phyloP scores from a whole-genome alignment of 2,329 filamentous ascomycete species.

The Pseudogymnoascus sp. region DNA sequence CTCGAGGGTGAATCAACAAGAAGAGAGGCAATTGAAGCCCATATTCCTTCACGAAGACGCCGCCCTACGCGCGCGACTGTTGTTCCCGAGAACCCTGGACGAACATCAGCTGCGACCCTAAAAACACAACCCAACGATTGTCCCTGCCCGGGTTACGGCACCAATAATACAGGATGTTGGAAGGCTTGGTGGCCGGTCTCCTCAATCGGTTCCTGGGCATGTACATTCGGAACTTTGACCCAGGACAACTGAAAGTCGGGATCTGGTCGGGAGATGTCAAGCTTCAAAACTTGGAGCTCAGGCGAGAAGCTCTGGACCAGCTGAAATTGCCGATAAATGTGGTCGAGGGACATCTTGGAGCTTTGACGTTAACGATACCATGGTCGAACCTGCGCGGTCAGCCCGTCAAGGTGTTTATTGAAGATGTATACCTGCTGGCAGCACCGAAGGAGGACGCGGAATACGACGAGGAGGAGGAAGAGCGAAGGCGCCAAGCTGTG shows the following conservation, averaged over 20 bases:
- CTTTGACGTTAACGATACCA: constrained; percentile 86
- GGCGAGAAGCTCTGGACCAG: constrained; percentile 92
- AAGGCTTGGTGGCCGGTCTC: constrained; percentile 92
- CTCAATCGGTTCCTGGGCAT: constrained; percentile 99
- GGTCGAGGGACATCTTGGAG: constrained; percentile 85
- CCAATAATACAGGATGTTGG: constrained; percentile 69
- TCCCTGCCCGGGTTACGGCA: constrained; percentile 70
- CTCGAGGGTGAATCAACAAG: background rate
- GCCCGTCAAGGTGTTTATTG: constrained; percentile 88
- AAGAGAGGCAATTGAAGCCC: background rate
- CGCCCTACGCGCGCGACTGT: background rate
- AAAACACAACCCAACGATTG: constrained; percentile 4
- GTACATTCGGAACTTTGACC: constrained; percentile 99
- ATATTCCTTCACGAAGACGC: background rate
- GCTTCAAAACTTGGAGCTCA: constrained; percentile 83
- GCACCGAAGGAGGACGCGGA: constrained; percentile 93
- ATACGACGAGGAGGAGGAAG: constrained; percentile 90
- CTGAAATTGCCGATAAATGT: constrained; percentile 95
- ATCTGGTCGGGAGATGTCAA: constrained; percentile 99
- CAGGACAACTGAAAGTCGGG: constrained; percentile 93
- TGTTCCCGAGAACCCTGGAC: background rate
- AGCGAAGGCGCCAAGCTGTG: constrained; percentile 74
- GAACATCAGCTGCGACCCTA: background rate
- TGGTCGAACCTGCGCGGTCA: constrained; percentile 96
- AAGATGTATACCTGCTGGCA: constrained; percentile 93